Percentiles rank a stretch among this genome's conserved stretches.
These are phyloP conservation scores for Sinapis alba DNA, from an alignment of 441 rosid species.

Conservation along the genomic window DNA sequence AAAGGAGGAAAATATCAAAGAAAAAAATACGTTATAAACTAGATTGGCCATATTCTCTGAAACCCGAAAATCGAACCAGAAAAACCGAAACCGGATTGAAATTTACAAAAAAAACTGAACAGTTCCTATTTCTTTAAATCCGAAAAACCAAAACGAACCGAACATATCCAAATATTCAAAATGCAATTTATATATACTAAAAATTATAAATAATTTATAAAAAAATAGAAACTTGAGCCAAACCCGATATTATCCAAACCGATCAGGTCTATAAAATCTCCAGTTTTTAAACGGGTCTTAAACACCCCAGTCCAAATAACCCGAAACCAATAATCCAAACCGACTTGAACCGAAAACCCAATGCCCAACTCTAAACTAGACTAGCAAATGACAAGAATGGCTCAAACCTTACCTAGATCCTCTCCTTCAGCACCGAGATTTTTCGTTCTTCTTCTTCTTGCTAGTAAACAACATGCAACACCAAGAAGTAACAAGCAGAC, in stretches of 20 bases:
- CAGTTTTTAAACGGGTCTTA: not conserved
- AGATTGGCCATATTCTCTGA: not conserved
- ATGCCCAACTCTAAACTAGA: not conserved
- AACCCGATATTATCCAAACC: too few relatives aligned
- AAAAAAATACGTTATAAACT: not conserved
- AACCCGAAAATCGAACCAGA: too few relatives aligned
- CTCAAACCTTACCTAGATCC: conserved; percentile 34
- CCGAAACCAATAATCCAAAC: too few relatives aligned
- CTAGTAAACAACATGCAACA: conserved; percentile 30
- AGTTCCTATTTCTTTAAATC: not conserved
- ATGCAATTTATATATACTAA: too few relatives aligned
- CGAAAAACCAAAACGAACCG: not conserved
- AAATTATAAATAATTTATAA: too few relatives aligned
- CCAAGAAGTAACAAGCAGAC: conserved; percentile 31
- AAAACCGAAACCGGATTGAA: not conserved
- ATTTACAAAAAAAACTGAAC: not conserved
- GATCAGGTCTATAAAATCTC: not conserved
- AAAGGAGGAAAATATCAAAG: not conserved
- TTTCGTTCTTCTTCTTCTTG: conserved; percentile 29
- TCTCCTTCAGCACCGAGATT: conserved; percentile 15
- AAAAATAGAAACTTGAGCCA: too few relatives aligned
- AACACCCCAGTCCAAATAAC: not conserved
- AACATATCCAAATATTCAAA: too few relatives aligned
- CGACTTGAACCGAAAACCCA: not conserved
- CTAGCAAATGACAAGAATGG: not conserved